Percentiles rank a stretch among this genome's conserved stretches.
Evolutionary conservation across 2,329 filamentous ascomycete genomes (phyloP).

Genomic region (Xylariales sp.): DNA sequence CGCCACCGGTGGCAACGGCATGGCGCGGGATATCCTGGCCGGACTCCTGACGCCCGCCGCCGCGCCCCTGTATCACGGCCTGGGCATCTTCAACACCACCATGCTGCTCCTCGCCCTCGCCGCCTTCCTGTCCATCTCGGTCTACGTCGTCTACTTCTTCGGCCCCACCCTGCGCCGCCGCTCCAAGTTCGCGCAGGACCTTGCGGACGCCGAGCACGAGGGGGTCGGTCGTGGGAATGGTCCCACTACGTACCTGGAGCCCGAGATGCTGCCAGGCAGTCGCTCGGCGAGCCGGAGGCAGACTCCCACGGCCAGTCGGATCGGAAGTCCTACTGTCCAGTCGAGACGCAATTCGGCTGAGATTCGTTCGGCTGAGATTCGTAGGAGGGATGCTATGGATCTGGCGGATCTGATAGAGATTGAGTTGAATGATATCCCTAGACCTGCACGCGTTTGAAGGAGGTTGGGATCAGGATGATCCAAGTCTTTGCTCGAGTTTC

Average conservation of each 20-base stretch:
- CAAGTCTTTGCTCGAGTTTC: too few relatives aligned
- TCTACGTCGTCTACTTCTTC: slow-evolving; percentile 64
- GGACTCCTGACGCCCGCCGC: slow-evolving; percentile 67
- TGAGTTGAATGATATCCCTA: too few relatives aligned
- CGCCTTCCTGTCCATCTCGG: slow-evolving; percentile 54
- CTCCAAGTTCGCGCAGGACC: slow-evolving; percentile 61
- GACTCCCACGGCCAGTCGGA: too few relatives aligned
- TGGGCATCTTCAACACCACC: slow-evolving; percentile 38
- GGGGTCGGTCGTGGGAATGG: background rate
- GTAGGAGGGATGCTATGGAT: too few relatives aligned
- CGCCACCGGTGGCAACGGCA: slow-evolving; percentile 72
- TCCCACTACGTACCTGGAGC: background rate
- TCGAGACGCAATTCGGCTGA: too few relatives aligned
- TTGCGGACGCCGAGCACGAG: slow-evolving; percentile 36
- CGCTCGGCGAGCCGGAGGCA: background rate
- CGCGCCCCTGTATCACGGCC: slow-evolving; percentile 47
- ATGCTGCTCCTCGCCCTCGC: slow-evolving; percentile 62
- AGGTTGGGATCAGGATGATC: too few relatives aligned
- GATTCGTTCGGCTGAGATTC: too few relatives aligned
- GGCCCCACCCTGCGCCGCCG: slow-evolving; percentile 55
- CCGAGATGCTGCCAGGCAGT: background rate
- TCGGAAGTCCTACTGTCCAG: too few relatives aligned
- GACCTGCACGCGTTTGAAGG: too few relatives aligned
- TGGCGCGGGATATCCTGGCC: slow-evolving; percentile 67
- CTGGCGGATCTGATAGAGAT: too few relatives aligned